Evolutionary conservation across 306 rosid genomes (phyloP).

Genomic region (Fragaria nilgerrensis): DNA sequence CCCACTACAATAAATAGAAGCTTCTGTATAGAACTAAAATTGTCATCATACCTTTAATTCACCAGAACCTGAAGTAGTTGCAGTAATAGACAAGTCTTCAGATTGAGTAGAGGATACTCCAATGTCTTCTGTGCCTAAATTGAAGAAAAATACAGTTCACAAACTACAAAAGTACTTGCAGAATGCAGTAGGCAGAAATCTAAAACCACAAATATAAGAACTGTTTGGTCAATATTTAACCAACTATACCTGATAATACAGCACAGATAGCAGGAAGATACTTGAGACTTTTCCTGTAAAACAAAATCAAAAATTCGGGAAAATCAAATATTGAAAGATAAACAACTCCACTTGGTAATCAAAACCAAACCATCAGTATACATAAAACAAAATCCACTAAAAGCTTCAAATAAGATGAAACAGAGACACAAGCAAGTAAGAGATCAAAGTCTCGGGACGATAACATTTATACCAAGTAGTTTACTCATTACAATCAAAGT

Average conservation of each 20-base stretch:
- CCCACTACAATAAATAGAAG: background rate
- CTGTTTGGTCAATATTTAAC: background rate
- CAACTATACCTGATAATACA: slow-evolving; percentile 48
- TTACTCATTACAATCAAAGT: background rate
- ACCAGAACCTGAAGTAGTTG: slow-evolving; percentile 25
- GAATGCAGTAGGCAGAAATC: background rate
- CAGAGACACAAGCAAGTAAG: background rate
- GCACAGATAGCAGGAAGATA: slow-evolving; percentile 38
- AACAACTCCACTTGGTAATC: background rate
- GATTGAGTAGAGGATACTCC: slow-evolving; percentile 43
- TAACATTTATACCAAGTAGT: background rate
- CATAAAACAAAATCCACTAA: background rate
- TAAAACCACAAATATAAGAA: background rate
- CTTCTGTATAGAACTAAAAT: background rate
- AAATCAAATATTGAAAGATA: background rate
- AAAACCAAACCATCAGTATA: background rate
- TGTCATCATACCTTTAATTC: slow-evolving; percentile 58
- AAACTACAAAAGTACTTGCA: background rate
- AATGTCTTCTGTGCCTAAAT: slow-evolving; percentile 38
- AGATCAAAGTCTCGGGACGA: background rate
- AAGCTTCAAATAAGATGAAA: too few relatives aligned
- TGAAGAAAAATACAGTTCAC: background rate
- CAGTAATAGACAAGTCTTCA: slow-evolving; percentile 56
- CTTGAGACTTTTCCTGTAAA: slow-evolving; percentile 41
- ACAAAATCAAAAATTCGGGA: slow-evolving; percentile 6